phyloP scores from a whole-genome alignment of 2,329 filamentous ascomycete genomes.

The Exophiala sp. region DNA sequence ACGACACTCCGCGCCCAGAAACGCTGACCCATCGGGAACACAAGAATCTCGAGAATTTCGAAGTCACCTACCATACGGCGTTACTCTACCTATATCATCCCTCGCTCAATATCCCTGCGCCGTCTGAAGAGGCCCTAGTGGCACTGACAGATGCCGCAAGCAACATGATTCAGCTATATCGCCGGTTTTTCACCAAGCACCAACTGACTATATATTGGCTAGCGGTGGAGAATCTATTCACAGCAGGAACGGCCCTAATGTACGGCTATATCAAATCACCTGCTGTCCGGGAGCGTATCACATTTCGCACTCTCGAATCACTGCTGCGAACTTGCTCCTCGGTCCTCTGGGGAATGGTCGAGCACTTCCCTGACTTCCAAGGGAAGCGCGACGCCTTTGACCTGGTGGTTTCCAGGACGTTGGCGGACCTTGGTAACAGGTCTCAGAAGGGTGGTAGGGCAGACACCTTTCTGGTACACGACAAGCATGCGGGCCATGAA shows the following conservation, averaged over 20 bases:
- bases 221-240: conserved; percentile 14
- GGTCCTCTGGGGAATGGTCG: conserved; percentile 28
- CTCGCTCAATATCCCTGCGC: conserved; percentile 7
- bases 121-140: neutral
- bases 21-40: conserved; percentile 4
- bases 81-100: conserved; percentile 19
- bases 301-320: conserved; percentile 6
- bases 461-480: too few relatives aligned
- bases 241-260: conserved; percentile 13
- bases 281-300: conserved; percentile 8
- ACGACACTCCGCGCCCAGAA: conserved; percentile 2
- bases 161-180: conserved; percentile 14
- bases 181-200: conserved; percentile 10
- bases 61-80: conserved; percentile 11
- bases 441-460: neutral
- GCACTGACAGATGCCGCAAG: conserved; percentile 8
- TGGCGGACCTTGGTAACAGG: conserved; percentile 7
- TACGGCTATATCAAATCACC: conserved; percentile 8
- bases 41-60: conserved; percentile 15
- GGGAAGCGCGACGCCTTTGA: conserved; percentile 26
- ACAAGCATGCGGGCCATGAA: neutral
- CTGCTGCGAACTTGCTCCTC: conserved; percentile 20
- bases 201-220: conserved; percentile 15
- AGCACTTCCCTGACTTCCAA: conserved; percentile 26
- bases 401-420: conserved; percentile 5